Percentiles rank a stretch among this genome's conserved stretches.
These are phyloP conservation scores for Micractinium sp. DNA, from an alignment of 139 green algal species.

Conservation along the genomic window DNA sequence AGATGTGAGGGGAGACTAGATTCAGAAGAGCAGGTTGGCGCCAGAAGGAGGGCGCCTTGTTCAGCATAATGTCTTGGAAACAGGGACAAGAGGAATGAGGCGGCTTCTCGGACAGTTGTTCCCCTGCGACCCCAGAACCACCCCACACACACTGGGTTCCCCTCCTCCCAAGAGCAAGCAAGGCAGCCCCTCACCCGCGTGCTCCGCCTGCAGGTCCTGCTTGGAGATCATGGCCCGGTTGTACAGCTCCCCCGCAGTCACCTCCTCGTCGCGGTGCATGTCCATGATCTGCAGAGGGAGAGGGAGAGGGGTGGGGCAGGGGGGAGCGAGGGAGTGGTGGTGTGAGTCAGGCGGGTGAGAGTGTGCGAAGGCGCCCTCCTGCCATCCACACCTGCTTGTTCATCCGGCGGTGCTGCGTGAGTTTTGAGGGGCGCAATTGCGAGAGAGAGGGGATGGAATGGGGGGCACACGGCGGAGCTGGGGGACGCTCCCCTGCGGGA, in stretches of 20 bases:
- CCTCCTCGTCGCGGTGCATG: conserved; percentile 36
- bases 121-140: no score
- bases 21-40: no score
- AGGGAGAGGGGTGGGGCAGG: not conserved
- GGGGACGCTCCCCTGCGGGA: no score
- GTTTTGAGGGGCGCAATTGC: no score
- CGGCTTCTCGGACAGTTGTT: not conserved
- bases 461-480: no score
- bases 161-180: not conserved
- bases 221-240: conserved; percentile 49
- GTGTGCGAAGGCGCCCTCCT: no score
- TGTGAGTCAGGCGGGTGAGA: not conserved
- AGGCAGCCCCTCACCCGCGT: conserved; percentile 33
- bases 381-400: no score
- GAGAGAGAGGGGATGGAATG: no score
- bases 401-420: no score
- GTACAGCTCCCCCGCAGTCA: conserved; percentile 40
- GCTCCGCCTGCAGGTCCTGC: conserved; percentile 51
- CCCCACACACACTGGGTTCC: not conserved
- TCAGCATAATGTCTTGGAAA: no score
- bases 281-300: conserved; percentile 32
- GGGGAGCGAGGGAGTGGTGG: not conserved
- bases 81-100: no score
- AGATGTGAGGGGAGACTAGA: not conserved
- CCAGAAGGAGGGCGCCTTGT: not conserved